A percentile compares a stretch with the other conserved stretches of the same genome.
phyloP scores from a whole-genome alignment of 495 filamentous ascomycete genomes.

The Daldinia caldariorum region DNA sequence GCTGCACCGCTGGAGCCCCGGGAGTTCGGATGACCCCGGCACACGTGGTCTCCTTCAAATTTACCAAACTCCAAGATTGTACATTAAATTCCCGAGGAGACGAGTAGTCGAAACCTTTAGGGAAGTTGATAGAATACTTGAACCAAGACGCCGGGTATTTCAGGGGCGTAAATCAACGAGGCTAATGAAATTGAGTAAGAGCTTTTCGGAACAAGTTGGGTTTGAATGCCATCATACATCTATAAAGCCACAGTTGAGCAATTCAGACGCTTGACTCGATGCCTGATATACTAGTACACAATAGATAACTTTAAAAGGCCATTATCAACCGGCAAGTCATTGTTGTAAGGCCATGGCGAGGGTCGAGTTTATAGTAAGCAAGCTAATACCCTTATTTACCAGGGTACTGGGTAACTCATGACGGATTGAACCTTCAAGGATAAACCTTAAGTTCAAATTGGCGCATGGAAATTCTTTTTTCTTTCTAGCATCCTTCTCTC shows the following conservation, averaged over 20 bases:
- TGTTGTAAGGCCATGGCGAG: background rate
- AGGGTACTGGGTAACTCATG: background rate
- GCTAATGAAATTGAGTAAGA: slow-evolving; percentile 9
- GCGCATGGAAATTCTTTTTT: background rate
- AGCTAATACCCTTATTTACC: background rate
- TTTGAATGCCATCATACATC: background rate
- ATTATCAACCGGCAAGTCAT: background rate
- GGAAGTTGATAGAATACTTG: background rate
- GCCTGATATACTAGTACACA: too few species aligned
- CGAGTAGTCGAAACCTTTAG: background rate
- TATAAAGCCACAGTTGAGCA: background rate
- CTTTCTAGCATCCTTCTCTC: background rate
- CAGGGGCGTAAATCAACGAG: background rate
- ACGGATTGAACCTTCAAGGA: background rate
- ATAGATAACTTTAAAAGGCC: background rate
- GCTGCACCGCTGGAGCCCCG: slow-evolving; percentile 7
- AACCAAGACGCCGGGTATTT: background rate
- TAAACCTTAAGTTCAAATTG: slow-evolving; percentile 3
- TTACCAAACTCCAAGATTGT: background rate
- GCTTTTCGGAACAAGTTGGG: background rate
- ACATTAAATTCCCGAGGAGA: background rate
- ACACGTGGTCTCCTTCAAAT: background rate
- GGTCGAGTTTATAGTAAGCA: background rate
- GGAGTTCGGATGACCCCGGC: slow-evolving; percentile 7
- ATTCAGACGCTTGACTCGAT: background rate